These are phyloP conservation scores for Phytophthora cryptogea DNA, from an alignment of 352 stramenopile genomes.

Conservation along the genomic window DNA sequence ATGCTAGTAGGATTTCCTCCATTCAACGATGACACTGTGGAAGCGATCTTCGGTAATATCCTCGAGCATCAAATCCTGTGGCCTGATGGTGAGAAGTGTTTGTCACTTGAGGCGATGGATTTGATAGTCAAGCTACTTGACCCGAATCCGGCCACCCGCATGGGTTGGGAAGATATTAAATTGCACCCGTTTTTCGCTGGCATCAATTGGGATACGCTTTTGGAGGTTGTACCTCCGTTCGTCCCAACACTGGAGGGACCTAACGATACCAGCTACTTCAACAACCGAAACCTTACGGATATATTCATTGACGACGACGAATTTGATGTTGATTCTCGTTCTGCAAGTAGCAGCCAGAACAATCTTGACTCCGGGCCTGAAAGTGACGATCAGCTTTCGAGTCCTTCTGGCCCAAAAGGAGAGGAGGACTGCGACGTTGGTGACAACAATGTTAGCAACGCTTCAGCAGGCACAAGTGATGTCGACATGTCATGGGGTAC, in stretches of 20 bases:
- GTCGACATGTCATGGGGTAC: constrained; percentile 32
- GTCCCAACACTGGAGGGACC: constrained; percentile 85
- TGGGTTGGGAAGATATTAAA: constrained; percentile 70
- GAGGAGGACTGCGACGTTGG: constrained; percentile 9
- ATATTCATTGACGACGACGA: constrained; percentile 87
- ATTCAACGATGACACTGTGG: constrained; percentile 90
- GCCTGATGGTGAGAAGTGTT: constrained; percentile 87
- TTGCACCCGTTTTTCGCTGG: constrained; percentile 75
- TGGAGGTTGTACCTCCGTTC: constrained; percentile 82
- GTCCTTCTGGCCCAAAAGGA: constrained; percentile 17
- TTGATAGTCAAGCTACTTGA: constrained; percentile 85
- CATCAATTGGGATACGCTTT: constrained; percentile 83
- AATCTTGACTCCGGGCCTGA: constrained; percentile 34
- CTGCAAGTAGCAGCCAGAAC: constrained; percentile 32
- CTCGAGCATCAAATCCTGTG: constrained; percentile 83
- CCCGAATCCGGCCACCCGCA: constrained; percentile 59
- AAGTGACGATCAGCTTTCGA: constrained; percentile 23
- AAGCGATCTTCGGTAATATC: constrained; percentile 90
- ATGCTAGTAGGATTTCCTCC: constrained; percentile 89
- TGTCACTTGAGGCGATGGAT: constrained; percentile 82
- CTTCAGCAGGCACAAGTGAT: constrained; percentile 15
- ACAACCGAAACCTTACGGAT: constrained; percentile 87
- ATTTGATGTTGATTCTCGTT: constrained; percentile 59
- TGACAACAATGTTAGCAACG: constrained; percentile 19
- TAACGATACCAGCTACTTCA: constrained; percentile 92